A percentile compares a stretch with the other conserved stretches of the same genome.
These are phyloP conservation scores for Elongisporangium senticosum DNA, from an alignment of 352 stramenopile species.

Conservation along the genomic window DNA sequence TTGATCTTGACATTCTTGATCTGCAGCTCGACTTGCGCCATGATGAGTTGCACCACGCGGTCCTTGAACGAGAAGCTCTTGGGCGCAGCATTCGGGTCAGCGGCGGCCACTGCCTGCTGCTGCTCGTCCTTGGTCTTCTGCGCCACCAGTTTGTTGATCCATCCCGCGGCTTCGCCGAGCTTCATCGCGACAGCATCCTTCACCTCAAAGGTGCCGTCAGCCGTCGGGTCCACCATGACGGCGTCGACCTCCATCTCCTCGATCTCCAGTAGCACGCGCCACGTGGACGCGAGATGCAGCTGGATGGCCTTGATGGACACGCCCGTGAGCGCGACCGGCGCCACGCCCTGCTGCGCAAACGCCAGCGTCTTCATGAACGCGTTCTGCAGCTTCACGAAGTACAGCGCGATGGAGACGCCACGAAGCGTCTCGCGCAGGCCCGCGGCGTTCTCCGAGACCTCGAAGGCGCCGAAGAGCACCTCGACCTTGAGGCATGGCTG, in stretches of 20 bases:
- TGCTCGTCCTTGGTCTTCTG: constrained; percentile 34
- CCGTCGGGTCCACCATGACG: constrained; percentile 38
- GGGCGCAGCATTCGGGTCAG: constrained; percentile 3
- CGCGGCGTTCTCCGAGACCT: constrained; percentile 14
- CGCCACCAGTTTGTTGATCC: constrained; percentile 23
- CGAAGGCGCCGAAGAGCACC: constrained; percentile 42
- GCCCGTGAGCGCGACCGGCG: constrained; percentile 28
- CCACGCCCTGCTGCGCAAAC: constrained; percentile 56
- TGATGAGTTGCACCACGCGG: constrained; percentile 49
- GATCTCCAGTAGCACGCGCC: constrained; percentile 48
- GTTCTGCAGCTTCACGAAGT: constrained; percentile 41
- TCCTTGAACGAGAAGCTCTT: constrained; percentile 55
- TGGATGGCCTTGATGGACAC: constrained; percentile 38
- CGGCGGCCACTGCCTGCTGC: constrained; percentile 10
- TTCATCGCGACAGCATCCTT: constrained; percentile 57
- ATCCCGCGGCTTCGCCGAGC: constrained; percentile 30
- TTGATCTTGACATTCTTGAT: constrained; percentile 34
- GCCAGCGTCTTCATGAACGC: constrained; percentile 50
- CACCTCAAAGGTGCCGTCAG: constrained; percentile 29
- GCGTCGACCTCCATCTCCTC: constrained; percentile 40
- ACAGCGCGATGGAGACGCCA: constrained; percentile 47
- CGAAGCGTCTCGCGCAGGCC: constrained; percentile 18
- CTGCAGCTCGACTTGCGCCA: constrained; percentile 55
- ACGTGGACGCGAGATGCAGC: constrained; percentile 42
- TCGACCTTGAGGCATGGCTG: constrained; percentile 45